A percentile compares a stretch with the other conserved stretches of the same genome.
Evolutionary conservation across 306 rosid species (phyloP).

Genomic region (Quercus aquifolioides): DNA sequence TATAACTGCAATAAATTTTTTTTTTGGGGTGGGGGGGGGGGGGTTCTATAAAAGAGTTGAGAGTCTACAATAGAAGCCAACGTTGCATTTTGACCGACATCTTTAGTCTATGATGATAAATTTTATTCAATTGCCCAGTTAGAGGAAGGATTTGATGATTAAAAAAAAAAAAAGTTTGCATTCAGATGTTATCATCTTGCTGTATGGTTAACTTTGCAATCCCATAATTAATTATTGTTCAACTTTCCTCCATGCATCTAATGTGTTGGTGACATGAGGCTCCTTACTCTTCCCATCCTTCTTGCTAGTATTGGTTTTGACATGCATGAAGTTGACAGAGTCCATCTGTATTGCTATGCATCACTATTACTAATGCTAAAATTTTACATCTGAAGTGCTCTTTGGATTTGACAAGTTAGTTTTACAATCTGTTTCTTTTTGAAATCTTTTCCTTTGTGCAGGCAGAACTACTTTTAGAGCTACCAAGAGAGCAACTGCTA

Average conservation of each 20-base stretch:
- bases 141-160: background rate
- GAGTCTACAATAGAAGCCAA: background rate
- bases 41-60: background rate
- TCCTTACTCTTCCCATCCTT: constrained; percentile 1
- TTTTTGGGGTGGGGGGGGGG: background rate
- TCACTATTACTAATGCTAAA: background rate
- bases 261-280: background rate
- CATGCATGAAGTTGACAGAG: background rate
- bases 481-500: constrained; percentile 88
- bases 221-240: background rate
- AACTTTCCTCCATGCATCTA: background rate
- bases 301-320: background rate
- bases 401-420: background rate
- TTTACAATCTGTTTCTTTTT: background rate
- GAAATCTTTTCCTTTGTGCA: constrained; percentile 34
- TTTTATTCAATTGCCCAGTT: background rate
- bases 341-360: background rate
- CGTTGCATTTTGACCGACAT: background rate
- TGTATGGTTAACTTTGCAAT: background rate
- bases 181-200: constrained; percentile 8
- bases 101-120: background rate
- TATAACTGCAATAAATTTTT: background rate
- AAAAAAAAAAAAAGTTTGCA: background rate
- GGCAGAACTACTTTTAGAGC: constrained; percentile 94
- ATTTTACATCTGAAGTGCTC: background rate